Conservation (phyloP, 208 protist genomes). For the Lotmaria passim region DNA sequence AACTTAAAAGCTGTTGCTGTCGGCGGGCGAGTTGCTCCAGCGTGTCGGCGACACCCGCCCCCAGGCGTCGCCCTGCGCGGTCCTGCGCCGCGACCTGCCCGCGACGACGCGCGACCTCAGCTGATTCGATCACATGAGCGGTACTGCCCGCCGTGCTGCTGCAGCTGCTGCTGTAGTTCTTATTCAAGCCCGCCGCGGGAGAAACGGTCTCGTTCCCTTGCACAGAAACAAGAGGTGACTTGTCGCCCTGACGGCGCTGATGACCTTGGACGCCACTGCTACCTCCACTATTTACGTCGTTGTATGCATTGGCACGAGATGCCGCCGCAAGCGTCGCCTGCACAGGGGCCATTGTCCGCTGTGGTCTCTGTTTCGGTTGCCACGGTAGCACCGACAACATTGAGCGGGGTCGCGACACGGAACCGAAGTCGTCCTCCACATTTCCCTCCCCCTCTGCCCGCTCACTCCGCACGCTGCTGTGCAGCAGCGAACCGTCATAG, state of each 20-base stretch:
- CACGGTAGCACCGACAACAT: slow-evolving; percentile 16
- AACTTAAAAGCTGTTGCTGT: slow-evolving; percentile 27
- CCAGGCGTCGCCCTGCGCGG: neutral
- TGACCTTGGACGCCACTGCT: neutral
- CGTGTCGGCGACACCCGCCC: slow-evolving; percentile 10
- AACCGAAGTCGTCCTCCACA: slow-evolving; percentile 31
- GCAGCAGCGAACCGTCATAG: slow-evolving; percentile 3
- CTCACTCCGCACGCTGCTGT: neutral
- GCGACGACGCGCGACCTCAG: neutral
- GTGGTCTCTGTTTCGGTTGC: slow-evolving; percentile 9
- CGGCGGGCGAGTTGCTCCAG: slow-evolving; percentile 28
- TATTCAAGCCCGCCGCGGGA: neutral
- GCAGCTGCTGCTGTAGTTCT: no score
- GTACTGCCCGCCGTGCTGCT: neutral
- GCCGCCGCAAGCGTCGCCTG: neutral
- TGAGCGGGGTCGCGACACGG: slow-evolving; percentile 22
- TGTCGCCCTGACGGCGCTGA: neutral
- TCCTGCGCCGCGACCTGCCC: neutral
- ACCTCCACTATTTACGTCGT: neutral
- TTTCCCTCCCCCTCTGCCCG: neutral
- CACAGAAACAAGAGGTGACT: neutral
- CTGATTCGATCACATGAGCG: neutral
- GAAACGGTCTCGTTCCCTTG: neutral
- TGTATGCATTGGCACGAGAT: no score
- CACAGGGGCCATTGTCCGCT: neutral